Evolutionary conservation across 345 rosid genomes (phyloP).

Genomic region (Citrus medica): DNA sequence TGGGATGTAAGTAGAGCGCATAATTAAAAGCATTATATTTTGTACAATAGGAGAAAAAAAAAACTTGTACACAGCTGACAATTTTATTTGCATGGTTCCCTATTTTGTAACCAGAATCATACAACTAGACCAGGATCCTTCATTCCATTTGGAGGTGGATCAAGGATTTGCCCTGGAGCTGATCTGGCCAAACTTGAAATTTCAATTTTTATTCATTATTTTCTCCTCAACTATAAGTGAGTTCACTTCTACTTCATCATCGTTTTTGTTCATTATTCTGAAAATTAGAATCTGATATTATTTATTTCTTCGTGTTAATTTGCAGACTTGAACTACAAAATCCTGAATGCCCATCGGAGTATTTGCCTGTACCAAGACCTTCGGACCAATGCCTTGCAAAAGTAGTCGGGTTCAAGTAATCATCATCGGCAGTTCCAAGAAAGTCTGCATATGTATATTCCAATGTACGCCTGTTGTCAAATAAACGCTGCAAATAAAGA

Average conservation of each 20-base stretch:
- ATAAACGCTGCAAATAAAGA: background rate
- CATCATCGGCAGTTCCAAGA: background rate
- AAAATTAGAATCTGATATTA: background rate
- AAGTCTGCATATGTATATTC: background rate
- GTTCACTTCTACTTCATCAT: background rate
- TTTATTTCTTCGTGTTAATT: background rate
- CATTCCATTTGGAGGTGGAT: slow-evolving; percentile 1
- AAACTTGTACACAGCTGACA: background rate
- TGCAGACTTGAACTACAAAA: background rate
- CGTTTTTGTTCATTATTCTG: background rate
- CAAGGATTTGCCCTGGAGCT: slow-evolving; percentile 2
- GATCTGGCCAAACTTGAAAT: slow-evolving; percentile 3
- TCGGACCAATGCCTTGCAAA: background rate
- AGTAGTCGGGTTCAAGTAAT: background rate
- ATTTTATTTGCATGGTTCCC: background rate
- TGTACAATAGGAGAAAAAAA: no score
- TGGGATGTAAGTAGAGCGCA: slow-evolving; percentile 38
- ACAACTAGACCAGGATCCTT: background rate
- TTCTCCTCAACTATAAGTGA: background rate
- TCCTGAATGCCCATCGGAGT: background rate
- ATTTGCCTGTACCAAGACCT: background rate
- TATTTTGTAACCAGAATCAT: background rate
- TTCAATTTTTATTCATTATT: background rate
- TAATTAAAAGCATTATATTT: no score
- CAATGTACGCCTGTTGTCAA: background rate